Base-by-base conservation (phyloP, 2,329 filamentous ascomycete genomes). In the Akanthomyces muscarius region DNA sequence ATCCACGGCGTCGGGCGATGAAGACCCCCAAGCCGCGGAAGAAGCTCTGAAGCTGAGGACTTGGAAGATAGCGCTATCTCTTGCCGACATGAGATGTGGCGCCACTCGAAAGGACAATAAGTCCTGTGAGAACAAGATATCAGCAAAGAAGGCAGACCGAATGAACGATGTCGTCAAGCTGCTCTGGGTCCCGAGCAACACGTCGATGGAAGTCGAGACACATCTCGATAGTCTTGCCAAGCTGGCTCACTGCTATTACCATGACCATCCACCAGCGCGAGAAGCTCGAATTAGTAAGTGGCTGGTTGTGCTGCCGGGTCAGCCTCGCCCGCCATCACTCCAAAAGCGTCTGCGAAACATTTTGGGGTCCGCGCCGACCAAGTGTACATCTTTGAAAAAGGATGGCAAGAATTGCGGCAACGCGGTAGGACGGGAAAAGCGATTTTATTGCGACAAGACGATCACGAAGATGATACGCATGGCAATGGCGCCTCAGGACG, bases 161-260 rank as follows among this genome's bases (percentile, higher is more conserved):
- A 41, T 58, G 1, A 38, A 58, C 14, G 21, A 42, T 5, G 30
- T 18, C 11, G 21, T 63, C 14, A 41, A 52, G 25, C 11, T 54
- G 13, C 23, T 62, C 2, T 38, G 42, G 38, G 4, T 6, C 3
- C 38, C 50, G 0, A 2, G 18, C 7, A 30, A 7, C 45, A 42
- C 56, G 11, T 28, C 56, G 4, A 36, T 42, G 1, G 21, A 42
- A 3, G 5, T 28, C 3, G 56, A 59, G 45, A 10, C 56, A 8
- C 36, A 33, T 6, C 56, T 59, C n/a, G 56, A 59, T 33, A 38
- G 11, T 30, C 47, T 63, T 1, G 54, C 61, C 45, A 44, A 47
- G 45, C 14, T 58, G 11, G 21, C 21, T 7, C 61, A 57, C 10
- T 63, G 61, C 30, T 47, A 41, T 11, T 21, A 45, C 10, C 61